A percentile compares a stretch with the other conserved stretches of the same genome.
These are phyloP conservation scores for Pseudomicrostroma phylloplanum DNA, from an alignment of 1,284 basidiomycete genomes.

Conservation along the genomic window DNA sequence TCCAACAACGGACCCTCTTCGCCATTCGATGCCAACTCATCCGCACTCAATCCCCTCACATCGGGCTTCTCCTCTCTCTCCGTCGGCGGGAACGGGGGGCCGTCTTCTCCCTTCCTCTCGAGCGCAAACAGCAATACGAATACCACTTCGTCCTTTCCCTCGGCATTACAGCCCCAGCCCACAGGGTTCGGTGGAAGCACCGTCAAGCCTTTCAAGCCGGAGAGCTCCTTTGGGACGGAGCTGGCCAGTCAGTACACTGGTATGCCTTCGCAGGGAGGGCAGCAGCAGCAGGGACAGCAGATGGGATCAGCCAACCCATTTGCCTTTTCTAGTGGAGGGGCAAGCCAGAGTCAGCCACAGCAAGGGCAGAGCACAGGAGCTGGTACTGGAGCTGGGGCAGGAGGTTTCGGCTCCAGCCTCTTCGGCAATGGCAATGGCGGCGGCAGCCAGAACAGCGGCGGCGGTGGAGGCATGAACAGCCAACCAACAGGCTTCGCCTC, in stretches of 20 bases:
- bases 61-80: constrained; percentile 26
- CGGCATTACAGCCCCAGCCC: constrained; percentile 27
- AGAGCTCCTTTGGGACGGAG: constrained; percentile 29
- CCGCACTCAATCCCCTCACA: constrained; percentile 13
- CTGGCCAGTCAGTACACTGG: constrained; percentile 15
- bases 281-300: constrained; percentile 9
- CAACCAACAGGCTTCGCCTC: not conserved
- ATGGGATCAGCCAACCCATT: constrained; percentile 6
- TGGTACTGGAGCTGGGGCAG: not conserved
- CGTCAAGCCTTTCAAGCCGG: constrained; percentile 34
- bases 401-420: constrained; percentile 6
- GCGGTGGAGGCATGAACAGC: not conserved
- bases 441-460: not conserved
- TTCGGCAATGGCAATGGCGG: not conserved
- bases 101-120: not conserved
- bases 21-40: constrained; percentile 6
- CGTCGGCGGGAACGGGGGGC: constrained; percentile 12
- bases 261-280: not conserved
- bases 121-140: constrained; percentile 11
- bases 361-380: not conserved
- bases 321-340: not conserved
- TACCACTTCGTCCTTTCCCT: not conserved
- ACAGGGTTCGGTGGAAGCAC: constrained; percentile 35
- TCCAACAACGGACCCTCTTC: constrained; percentile 12
- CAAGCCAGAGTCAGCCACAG: constrained; percentile 1